Percentiles rank a stretch among this genome's conserved stretches.
Conservation (phyloP, 176 grass and related monocot species). For the Avena sativa region DNA sequence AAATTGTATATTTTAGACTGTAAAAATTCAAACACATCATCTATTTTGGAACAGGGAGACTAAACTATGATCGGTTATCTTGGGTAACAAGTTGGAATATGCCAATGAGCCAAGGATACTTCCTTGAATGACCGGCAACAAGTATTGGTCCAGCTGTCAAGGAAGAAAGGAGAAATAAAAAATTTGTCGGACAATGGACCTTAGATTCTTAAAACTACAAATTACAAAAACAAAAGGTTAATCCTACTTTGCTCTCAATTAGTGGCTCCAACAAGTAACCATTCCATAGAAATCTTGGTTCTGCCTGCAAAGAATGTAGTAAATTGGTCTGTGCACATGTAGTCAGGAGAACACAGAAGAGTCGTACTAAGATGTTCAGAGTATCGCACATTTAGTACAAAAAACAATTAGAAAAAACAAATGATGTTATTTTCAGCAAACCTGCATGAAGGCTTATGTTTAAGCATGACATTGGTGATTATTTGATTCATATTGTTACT, state of each 20-base stretch:
- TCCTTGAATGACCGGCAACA: conserved; percentile 90
- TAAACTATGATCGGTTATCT: conserved; percentile 5
- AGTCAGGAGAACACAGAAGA: neutral
- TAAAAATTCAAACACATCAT: neutral
- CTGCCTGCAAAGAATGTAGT: conserved; percentile 63
- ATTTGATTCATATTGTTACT: neutral
- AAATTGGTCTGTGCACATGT: neutral
- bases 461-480: neutral
- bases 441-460: neutral
- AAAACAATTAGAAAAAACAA: neutral
- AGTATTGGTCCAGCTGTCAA: conserved; percentile 77
- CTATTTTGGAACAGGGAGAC: neutral
- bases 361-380: conserved; percentile 9
- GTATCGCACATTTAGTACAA: neutral
- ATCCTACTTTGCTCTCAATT: conserved; percentile 81
- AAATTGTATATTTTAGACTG: neutral
- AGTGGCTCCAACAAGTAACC: conserved; percentile 88
- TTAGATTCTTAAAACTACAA: conserved; percentile 9
- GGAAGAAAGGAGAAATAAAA: conserved; percentile 40
- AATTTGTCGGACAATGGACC: neutral
- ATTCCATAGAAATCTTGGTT: conserved; percentile 96
- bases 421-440: neutral
- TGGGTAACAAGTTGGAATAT: conserved; percentile 7
- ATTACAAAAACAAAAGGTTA: neutral
- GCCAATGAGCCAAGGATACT: conserved; percentile 62